A percentile compares a stretch with the other conserved stretches of the same genome.
Conservation (phyloP, 2,329 filamentous ascomycete species). For the Fusarium brachygibbosum region DNA sequence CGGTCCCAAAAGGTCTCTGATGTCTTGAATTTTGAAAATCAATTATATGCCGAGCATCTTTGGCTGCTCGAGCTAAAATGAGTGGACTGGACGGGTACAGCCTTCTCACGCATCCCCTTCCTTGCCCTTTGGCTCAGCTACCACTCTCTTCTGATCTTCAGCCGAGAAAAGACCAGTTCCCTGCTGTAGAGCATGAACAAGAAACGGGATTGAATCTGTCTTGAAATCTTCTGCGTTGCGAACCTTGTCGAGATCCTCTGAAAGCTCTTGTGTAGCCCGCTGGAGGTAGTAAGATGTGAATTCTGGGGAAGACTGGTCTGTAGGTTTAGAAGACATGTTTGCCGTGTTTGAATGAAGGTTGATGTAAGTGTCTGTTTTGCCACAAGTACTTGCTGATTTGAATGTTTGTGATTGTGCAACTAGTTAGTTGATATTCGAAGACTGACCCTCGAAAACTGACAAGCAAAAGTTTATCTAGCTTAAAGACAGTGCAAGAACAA, state of each 20-base stretch:
- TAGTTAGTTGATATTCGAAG: conserved; percentile 4
- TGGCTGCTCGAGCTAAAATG: not conserved
- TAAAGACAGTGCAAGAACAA: conserved; percentile 1
- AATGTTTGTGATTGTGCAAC: not conserved
- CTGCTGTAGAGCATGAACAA: conserved; percentile 77
- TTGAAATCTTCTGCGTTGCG: conserved; percentile 79
- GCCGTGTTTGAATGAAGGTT: not conserved
- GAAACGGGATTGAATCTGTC: conserved; percentile 71
- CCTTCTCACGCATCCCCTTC: conserved; percentile 30
- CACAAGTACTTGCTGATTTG: not conserved
- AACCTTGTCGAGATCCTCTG: conserved; percentile 79
- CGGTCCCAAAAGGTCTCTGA: not conserved
- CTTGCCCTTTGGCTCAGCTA: conserved; percentile 33
- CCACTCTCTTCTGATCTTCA: conserved; percentile 54
- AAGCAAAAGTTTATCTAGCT: conserved; percentile 11
- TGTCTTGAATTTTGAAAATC: not conserved
- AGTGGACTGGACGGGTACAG: not conserved
- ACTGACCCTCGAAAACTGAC: not conserved
- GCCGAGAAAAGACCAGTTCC: conserved; percentile 72
- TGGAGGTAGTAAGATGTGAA: conserved; percentile 79
- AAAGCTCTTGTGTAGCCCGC: conserved; percentile 76
- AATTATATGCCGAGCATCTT: not conserved
- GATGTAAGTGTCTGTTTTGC: not conserved
- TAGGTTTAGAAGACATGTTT: conserved; percentile 39
- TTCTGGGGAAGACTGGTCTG: conserved; percentile 47